Conservation (phyloP, 2,329 filamentous ascomycete genomes). For the Rhinocladiella similis region DNA sequence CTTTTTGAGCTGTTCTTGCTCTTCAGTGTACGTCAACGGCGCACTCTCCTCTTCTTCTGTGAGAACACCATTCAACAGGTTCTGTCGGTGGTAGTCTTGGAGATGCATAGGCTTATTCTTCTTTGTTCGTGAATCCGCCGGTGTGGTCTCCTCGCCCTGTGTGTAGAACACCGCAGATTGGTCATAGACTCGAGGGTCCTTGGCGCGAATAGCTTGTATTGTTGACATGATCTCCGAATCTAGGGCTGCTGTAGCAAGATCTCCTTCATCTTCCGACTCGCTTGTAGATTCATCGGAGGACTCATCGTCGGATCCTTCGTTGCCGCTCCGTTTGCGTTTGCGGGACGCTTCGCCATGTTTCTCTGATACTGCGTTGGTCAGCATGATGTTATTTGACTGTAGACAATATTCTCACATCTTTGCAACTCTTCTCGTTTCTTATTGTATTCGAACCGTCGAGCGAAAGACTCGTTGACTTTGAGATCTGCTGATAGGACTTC, state of each 20-base stretch:
- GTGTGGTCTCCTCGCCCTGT: conserved; percentile 58
- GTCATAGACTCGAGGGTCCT: conserved; percentile 91
- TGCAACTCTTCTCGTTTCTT: conserved; percentile 91
- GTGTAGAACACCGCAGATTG: conserved; percentile 75
- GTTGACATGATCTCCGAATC: conserved; percentile 87
- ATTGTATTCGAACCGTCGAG: conserved; percentile 89
- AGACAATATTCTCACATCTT: conserved; percentile 34
- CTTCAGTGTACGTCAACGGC: conserved; percentile 76
- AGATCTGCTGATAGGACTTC: conserved; percentile 49
- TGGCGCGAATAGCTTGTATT: conserved; percentile 80
- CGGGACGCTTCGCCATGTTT: conserved; percentile 65
- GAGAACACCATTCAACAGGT: conserved; percentile 71
- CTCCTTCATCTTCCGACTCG: conserved; percentile 73
- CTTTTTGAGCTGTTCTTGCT: conserved; percentile 81
- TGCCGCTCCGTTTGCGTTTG: conserved; percentile 40
- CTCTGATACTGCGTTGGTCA: conserved; percentile 69
- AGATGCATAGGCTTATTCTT: conserved; percentile 84
- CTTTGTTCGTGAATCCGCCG: conserved; percentile 45
- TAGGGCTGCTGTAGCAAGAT: conserved; percentile 79
- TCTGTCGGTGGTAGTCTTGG: conserved; percentile 88
- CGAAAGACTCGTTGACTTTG: conserved; percentile 89
- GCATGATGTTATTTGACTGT: conserved; percentile 3
- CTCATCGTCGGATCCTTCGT: conserved; percentile 50
- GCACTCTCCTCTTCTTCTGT: conserved; percentile 49
- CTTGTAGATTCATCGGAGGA: conserved; percentile 65